Base-by-base conservation (phyloP, 306 rosid species). In the Urtica urens region DNA sequence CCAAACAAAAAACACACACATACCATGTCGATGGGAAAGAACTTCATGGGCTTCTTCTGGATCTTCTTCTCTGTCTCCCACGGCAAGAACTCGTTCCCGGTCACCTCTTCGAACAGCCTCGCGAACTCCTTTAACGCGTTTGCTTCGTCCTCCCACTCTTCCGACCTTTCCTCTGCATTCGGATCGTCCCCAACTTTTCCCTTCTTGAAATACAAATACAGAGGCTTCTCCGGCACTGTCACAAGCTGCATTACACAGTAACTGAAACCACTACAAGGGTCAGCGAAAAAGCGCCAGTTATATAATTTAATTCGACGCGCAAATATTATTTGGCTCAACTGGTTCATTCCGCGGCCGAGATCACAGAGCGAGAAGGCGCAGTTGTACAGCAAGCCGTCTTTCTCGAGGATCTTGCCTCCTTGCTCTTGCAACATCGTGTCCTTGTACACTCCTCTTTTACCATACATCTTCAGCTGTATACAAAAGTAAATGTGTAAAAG, bases 61-160 rank as follows among this genome's bases (percentile, higher is more conserved):
- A 90, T 74, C 54, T 72, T 72, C 61, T 82, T 77, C 67, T 90
- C 87, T 55, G 63, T 77, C 75, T 84, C 95, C 97, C 93, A 84
- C 20, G 80, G 54, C 55, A 78, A 82, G 43, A 90, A 79, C 29
- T 90, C 78, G 56, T 81, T 84, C 19, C 90, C 92, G 2, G 97
- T 79, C 46, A 63, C 53, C 51, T 84, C 95, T 69, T 84, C 78
- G 40, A 84, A 90, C 22, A 90, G 71, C 69, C 74, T 71, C 37
- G 58, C 83, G 52, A 81, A 78, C 69, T 79, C 87, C 50, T 70
- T 60, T 6, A 81, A n/a, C 26, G 90, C 93, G 54, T 56, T 19
- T 17, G 54, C 70, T 45, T 24, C 70, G 20, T 74, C 63, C 12
- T 81, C 78, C 33, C 29, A 53, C 59, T 81, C 93, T 51, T 79